Evolutionary conservation across 768 basidiomycete species (phyloP).

Genomic region (Trametes cubensis): DNA sequence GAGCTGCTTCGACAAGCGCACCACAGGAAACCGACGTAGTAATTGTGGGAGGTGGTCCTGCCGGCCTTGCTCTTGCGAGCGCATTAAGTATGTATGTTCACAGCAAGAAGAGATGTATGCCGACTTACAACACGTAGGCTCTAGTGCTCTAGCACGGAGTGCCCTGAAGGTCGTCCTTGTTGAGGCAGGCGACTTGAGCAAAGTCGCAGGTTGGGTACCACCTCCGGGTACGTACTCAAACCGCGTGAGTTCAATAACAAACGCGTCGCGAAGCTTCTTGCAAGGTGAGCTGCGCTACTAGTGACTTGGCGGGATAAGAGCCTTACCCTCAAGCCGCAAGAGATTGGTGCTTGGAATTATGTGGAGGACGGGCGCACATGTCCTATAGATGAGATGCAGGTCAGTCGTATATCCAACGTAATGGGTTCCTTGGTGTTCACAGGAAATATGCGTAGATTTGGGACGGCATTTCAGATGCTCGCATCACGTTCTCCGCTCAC

Average conservation of each 20-base stretch:
- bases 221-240: constrained; percentile 67
- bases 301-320: no score
- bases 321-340: constrained; percentile 41
- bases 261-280: constrained; percentile 67
- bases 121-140: background rate
- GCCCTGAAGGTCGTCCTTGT: constrained; percentile 70
- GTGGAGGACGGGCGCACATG: constrained; percentile 70
- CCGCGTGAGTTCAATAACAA: constrained; percentile 85
- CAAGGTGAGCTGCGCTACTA: constrained; percentile 47
- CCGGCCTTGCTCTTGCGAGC: constrained; percentile 85
- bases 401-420: constrained; percentile 31
- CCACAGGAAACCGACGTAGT: constrained; percentile 76
- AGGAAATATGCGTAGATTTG: constrained; percentile 60
- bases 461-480: constrained; percentile 86
- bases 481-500: constrained; percentile 61
- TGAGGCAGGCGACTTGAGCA: constrained; percentile 78
- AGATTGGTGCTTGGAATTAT: constrained; percentile 81
- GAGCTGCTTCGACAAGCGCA: constrained; percentile 22
- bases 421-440: background rate
- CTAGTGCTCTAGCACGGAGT: constrained; percentile 38
- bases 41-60: constrained; percentile 93
- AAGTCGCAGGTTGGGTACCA: constrained; percentile 67
- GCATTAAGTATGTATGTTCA: constrained; percentile 67
- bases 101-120: background rate
- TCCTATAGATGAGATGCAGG: constrained; percentile 86